A percentile compares a stretch with the other conserved stretches of the same genome.
Evolutionary conservation across 306 rosid species (phyloP).

Genomic region (Fagus crenata): DNA sequence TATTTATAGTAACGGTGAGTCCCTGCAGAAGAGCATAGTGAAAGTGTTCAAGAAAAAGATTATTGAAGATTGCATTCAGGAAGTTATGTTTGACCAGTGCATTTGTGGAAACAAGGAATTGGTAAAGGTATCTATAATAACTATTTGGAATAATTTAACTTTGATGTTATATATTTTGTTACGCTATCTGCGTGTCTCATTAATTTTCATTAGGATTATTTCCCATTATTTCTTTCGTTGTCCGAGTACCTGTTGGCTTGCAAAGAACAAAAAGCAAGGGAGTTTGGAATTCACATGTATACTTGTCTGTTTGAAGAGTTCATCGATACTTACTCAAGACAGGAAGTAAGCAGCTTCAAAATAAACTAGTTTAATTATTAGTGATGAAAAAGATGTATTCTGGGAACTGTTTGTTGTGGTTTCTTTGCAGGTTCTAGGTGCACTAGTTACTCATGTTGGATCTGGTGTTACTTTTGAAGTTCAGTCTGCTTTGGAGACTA

Average conservation of each 20-base stretch:
- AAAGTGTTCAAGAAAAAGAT: slow-evolving; percentile 39
- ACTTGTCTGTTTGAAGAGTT: slow-evolving; percentile 39
- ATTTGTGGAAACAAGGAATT: slow-evolving; percentile 36
- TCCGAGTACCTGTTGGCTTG: slow-evolving; percentile 42
- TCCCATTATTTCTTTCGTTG: slow-evolving; percentile 37
- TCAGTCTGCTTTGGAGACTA: slow-evolving; percentile 37
- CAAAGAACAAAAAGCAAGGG: slow-evolving; percentile 39
- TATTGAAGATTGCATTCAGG: slow-evolving; percentile 37
- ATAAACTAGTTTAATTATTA: background rate
- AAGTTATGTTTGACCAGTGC: slow-evolving; percentile 42
- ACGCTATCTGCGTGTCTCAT: background rate
- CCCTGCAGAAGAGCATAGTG: slow-evolving; percentile 41
- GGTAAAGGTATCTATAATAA: slow-evolving; percentile 27
- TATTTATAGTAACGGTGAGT: slow-evolving; percentile 40
- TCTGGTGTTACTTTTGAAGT: slow-evolving; percentile 41
- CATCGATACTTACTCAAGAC: slow-evolving; percentile 42
- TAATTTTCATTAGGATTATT: slow-evolving; percentile 29
- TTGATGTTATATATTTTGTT: background rate
- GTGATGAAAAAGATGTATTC: background rate
- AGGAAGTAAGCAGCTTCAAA: slow-evolving; percentile 35
- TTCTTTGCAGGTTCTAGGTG: slow-evolving; percentile 39
- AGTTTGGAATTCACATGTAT: slow-evolving; percentile 36
- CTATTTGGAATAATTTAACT: background rate
- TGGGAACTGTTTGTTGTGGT: slow-evolving; percentile 5
- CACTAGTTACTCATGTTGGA: slow-evolving; percentile 45